Percentiles rank a stretch among this genome's conserved stretches.
Evolutionary conservation across 2,329 filamentous ascomycete genomes (phyloP).

Genomic region (Cytospora piceicola): DNA sequence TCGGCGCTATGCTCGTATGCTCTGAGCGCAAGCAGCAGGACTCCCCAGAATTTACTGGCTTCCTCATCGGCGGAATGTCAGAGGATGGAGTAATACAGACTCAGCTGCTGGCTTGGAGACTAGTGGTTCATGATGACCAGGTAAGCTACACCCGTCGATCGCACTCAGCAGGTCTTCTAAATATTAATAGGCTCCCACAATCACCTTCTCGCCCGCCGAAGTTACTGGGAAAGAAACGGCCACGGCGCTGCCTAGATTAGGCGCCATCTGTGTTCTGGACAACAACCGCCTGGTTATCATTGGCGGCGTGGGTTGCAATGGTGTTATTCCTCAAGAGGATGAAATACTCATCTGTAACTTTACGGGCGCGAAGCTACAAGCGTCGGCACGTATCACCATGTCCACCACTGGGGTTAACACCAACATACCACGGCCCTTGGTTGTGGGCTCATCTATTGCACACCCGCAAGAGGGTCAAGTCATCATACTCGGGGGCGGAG

Average conservation of each 20-base stretch:
- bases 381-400: constrained; percentile 29
- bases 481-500: constrained; percentile 76
- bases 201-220: constrained; percentile 15
- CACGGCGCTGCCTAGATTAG: constrained; percentile 42
- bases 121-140: constrained; percentile 46
- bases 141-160: constrained; percentile 41
- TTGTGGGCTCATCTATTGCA: constrained; percentile 69
- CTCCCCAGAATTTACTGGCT: constrained; percentile 53
- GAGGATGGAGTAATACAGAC: constrained; percentile 64
- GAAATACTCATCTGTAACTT: constrained; percentile 48
- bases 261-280: constrained; percentile 44
- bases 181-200: constrained; percentile 19
- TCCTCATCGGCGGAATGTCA: constrained; percentile 74
- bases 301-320: constrained; percentile 49
- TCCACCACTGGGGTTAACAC: constrained; percentile 5
- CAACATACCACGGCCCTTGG: constrained; percentile 58
- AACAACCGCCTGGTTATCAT: constrained; percentile 41
- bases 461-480: constrained; percentile 53
- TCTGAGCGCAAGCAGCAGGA: constrained; percentile 30
- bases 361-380: background rate
- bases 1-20: constrained; percentile 48
- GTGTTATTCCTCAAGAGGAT: constrained; percentile 49
- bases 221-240: background rate
- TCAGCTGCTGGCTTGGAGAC: constrained; percentile 68
- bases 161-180: background rate